Evolutionary conservation across 176 grass and related monocot genomes (phyloP).

Genomic region (Leersia perrieri): DNA sequence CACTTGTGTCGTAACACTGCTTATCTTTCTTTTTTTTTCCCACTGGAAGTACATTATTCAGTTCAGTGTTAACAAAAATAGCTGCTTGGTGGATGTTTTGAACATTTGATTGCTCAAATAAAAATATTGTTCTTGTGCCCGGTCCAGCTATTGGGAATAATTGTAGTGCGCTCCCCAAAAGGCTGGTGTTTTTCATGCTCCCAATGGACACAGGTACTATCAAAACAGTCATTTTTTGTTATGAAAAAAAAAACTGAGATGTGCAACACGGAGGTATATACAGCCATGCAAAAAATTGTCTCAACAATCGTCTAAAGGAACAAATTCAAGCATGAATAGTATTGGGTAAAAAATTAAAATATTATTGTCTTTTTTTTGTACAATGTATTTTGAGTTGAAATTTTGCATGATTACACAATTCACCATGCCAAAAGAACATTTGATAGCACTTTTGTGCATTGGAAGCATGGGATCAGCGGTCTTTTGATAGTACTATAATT

Average conservation of each 20-base stretch:
- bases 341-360: too few relatives aligned
- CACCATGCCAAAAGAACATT: not conserved
- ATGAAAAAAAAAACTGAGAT: not conserved
- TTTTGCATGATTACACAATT: not conserved
- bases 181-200: not conserved
- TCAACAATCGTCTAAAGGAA: not conserved
- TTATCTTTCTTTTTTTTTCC: not conserved
- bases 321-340: not conserved
- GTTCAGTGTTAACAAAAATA: not conserved
- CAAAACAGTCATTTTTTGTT: not conserved
- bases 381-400: not conserved
- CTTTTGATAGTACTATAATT: not conserved
- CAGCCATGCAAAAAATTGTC: not conserved
- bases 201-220: not conserved
- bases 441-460: not conserved
- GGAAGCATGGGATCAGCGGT: not conserved
- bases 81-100: not conserved
- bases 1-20: too few relatives aligned
- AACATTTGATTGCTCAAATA: not conserved
- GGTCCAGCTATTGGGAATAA: not conserved
- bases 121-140: not conserved
- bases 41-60: not conserved
- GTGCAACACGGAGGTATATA: not conserved
- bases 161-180: not conserved
- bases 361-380: not conserved